Conservation (phyloP, 495 filamentous ascomycete genomes). For the Talaromyces adpressus region DNA sequence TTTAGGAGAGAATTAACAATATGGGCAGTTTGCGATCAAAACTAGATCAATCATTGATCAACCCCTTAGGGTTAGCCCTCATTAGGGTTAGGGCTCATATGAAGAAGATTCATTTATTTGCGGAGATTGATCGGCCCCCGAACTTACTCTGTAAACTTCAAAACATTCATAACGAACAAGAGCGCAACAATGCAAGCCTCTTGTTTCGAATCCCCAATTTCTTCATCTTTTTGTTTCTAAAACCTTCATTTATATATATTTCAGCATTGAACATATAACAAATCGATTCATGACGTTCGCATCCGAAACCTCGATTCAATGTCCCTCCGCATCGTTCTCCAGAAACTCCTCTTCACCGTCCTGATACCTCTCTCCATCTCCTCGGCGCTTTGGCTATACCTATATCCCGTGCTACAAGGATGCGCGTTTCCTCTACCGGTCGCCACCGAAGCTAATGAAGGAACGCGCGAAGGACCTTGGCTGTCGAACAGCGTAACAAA, state of each 20-base stretch:
- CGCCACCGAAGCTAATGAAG: slow-evolving; percentile 9
- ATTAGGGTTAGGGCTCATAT: neutral
- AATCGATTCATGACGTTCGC: neutral
- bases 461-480: neutral
- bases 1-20: no score
- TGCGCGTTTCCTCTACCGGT: slow-evolving; percentile 72
- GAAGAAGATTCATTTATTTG: neutral
- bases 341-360: slow-evolving; percentile 49
- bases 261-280: neutral
- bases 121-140: neutral
- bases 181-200: neutral
- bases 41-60: neutral
- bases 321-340: slow-evolving; percentile 51
- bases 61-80: neutral
- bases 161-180: neutral
- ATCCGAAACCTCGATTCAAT: slow-evolving; percentile 21
- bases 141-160: neutral
- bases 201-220: neutral
- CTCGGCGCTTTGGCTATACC: slow-evolving; percentile 72
- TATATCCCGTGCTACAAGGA: slow-evolving; percentile 74
- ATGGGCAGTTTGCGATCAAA: no score
- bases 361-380: slow-evolving; percentile 64
- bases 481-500: slow-evolving; percentile 30
- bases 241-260: neutral
- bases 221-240: neutral